Conservation (phyloP, 495 filamentous ascomycete species). For the Penicillium roqueforti region DNA sequence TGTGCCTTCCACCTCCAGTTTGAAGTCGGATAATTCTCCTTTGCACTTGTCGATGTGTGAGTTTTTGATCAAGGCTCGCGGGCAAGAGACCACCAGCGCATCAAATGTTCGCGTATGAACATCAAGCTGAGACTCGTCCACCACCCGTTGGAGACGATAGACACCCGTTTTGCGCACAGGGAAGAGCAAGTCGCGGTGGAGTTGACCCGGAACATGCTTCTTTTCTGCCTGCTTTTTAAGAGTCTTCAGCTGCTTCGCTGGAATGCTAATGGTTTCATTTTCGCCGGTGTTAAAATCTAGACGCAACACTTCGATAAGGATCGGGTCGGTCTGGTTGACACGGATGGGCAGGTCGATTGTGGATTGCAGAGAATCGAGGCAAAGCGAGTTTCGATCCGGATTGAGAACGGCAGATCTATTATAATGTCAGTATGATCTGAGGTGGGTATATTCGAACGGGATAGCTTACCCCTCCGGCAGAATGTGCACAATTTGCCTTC, state of each 20-base stretch:
- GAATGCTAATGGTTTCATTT: slow-evolving; percentile 73
- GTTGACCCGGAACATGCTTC: slow-evolving; percentile 39
- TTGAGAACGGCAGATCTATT: slow-evolving; percentile 79
- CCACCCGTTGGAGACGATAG: slow-evolving; percentile 76
- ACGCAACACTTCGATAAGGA: slow-evolving; percentile 77
- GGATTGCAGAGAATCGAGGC: slow-evolving; percentile 60
- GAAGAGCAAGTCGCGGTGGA: slow-evolving; percentile 56
- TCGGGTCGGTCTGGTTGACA: slow-evolving; percentile 87
- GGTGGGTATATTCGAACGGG: neutral
- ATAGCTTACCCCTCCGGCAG: slow-evolving; percentile 79
- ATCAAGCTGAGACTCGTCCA: slow-evolving; percentile 90
- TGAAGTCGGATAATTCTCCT: slow-evolving; percentile 80
- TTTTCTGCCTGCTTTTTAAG: slow-evolving; percentile 59
- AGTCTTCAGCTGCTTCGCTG: slow-evolving; percentile 63
- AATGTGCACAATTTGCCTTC: slow-evolving; percentile 94
- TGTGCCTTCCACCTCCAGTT: slow-evolving; percentile 78
- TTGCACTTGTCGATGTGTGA: slow-evolving; percentile 64
- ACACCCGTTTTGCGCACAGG: slow-evolving; percentile 75
- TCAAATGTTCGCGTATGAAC: slow-evolving; percentile 71
- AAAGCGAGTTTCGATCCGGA: slow-evolving; percentile 70
- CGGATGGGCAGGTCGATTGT: slow-evolving; percentile 71
- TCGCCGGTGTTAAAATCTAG: slow-evolving; percentile 74
- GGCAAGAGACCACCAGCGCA: slow-evolving; percentile 78
- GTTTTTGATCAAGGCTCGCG: slow-evolving; percentile 65
- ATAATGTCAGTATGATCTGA: slow-evolving; percentile 24